phyloP scores from a whole-genome alignment of 129 eudicot genomes.

The Lonicera japonica region DNA sequence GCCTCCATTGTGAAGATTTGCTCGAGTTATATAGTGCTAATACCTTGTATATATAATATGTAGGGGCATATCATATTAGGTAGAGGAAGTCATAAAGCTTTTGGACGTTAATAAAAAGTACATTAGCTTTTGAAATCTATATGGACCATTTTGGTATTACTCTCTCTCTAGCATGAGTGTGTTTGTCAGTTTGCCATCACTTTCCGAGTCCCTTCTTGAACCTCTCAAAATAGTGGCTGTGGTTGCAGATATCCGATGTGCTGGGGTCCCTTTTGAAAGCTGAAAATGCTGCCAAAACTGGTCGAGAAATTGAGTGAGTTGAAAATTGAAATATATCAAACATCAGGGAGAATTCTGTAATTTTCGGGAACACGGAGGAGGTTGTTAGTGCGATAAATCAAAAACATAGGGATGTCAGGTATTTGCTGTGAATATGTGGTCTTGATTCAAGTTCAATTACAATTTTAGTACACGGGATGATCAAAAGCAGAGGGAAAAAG shows the following conservation, averaged over 20 bases:
- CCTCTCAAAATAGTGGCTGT: neutral
- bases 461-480: neutral
- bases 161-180: neutral
- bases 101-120: conserved; percentile 9
- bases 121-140: conserved; percentile 6
- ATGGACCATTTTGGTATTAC: no score
- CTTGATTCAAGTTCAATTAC: neutral
- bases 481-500: neutral
- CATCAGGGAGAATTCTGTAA: no score
- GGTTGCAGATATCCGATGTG: no score
- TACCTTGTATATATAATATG: neutral
- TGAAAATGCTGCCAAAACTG: no score
- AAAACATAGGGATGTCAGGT: no score
- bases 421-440: neutral
- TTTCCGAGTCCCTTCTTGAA: neutral
- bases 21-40: no score
- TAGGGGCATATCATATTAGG: conserved; percentile 8
- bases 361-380: no score
- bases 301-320: no score
- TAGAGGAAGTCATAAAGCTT: neutral
- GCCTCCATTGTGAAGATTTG: no score
- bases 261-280: no score
- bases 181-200: neutral
- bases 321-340: no score
- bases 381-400: no score